These are phyloP conservation scores for Amorphotheca resinae DNA, from an alignment of 495 filamentous ascomycete species.

Conservation along the genomic window DNA sequence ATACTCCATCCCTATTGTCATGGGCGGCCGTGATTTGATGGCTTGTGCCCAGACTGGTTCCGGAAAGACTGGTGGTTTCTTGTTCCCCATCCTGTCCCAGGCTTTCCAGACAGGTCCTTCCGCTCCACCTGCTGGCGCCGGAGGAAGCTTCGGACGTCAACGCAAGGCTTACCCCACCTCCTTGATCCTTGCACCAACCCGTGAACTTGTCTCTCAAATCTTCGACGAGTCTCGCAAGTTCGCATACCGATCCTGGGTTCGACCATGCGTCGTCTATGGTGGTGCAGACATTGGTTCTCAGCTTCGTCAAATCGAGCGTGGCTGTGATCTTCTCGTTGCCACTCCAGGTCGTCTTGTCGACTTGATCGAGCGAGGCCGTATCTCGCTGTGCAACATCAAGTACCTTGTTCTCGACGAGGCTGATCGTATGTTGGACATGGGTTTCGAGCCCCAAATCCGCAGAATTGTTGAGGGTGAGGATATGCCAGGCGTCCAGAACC, in stretches of 20 bases:
- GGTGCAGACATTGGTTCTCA: slow-evolving; percentile 97
- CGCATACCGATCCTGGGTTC: slow-evolving; percentile 96
- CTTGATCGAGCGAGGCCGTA: slow-evolving; percentile 94
- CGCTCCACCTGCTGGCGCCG: slow-evolving; percentile 46
- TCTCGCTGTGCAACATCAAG: slow-evolving; percentile 93
- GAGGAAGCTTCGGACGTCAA: slow-evolving; percentile 64
- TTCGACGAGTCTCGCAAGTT: slow-evolving; percentile 97
- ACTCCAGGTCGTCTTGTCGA: slow-evolving; percentile 96
- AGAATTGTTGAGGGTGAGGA: slow-evolving; percentile 97
- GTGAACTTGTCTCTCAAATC: slow-evolving; percentile 97
- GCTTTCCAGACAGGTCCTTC: slow-evolving; percentile 83
- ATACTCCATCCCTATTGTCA: slow-evolving; percentile 96
- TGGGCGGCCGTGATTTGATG: slow-evolving; percentile 94
- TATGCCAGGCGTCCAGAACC: slow-evolving; percentile 73
- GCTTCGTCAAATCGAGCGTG: slow-evolving; percentile 92
- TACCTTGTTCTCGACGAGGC: slow-evolving; percentile 98
- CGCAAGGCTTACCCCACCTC: slow-evolving; percentile 96
- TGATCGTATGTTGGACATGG: slow-evolving; percentile 99
- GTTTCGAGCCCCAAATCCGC: slow-evolving; percentile 99
- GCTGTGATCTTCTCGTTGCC: slow-evolving; percentile 93
- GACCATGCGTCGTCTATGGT: slow-evolving; percentile 96
- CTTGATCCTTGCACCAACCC: slow-evolving; percentile 87
- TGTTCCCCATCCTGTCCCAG: slow-evolving; percentile 96
- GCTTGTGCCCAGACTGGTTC: slow-evolving; percentile 98
- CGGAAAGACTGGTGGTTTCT: slow-evolving; percentile 98